phyloP scores from a whole-genome alignment of 2,329 filamentous ascomycete species.

The Hypoxylon sp. region DNA sequence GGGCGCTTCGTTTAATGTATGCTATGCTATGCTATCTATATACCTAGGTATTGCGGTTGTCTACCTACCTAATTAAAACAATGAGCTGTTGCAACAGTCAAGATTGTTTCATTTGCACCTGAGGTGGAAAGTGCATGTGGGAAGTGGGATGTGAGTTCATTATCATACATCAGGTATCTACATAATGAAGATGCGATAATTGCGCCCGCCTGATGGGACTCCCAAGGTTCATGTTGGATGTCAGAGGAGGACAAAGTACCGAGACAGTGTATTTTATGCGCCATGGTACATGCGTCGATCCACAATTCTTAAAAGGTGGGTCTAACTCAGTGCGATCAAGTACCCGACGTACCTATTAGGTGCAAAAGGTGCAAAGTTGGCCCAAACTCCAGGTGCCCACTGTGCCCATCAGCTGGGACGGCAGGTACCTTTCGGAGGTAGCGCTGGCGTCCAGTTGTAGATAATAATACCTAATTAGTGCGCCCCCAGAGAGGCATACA shows the following conservation, averaged over 20 bases:
- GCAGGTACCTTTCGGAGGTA: conserved; percentile 11
- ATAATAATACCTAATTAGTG: conserved; percentile 15
- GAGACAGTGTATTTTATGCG: conserved; percentile 16
- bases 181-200: conserved; percentile 3
- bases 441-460: neutral
- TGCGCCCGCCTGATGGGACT: conserved; percentile 7
- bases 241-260: conserved; percentile 15
- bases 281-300: conserved; percentile 6
- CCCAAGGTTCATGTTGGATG: neutral
- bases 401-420: conserved; percentile 10
- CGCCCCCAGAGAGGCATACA: conserved; percentile 7
- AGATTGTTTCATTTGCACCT: neutral
- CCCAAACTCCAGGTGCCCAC: conserved; percentile 23
- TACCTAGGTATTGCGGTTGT: neutral
- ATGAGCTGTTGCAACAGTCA: conserved; percentile 2
- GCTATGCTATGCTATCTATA: neutral
- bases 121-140: neutral
- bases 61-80: neutral
- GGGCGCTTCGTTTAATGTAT: neutral
- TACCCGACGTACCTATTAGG: neutral
- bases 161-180: too few relatives aligned
- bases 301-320: conserved; percentile 34
- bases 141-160: conserved; percentile 7
- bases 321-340: neutral
- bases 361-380: conserved; percentile 6